phyloP scores from a whole-genome alignment of 2,329 filamentous ascomycete species.

The Pseudocercospora eumusae region DNA sequence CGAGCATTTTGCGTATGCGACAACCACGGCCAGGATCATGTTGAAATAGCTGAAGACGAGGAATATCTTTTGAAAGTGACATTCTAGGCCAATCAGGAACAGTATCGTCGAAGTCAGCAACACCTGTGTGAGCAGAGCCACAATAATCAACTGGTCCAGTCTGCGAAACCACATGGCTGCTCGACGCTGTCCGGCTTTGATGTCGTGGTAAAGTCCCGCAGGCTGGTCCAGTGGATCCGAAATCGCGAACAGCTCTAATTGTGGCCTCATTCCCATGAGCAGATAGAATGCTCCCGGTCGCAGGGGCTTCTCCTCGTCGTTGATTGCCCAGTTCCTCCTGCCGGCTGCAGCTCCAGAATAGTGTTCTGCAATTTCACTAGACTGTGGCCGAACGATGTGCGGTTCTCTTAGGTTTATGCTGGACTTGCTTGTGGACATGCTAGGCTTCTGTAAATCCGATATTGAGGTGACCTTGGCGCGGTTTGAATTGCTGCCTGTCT shows the following conservation, averaged over 20 bases:
- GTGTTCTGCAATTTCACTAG: neutral
- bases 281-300: neutral
- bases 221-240: neutral
- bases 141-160: neutral
- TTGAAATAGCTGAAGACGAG: neutral
- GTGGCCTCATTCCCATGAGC: neutral
- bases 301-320: neutral
- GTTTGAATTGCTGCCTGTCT: neutral
- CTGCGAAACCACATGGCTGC: neutral
- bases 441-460: neutral
- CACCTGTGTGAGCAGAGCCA: conserved; percentile 17
- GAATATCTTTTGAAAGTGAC: neutral
- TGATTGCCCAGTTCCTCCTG: neutral
- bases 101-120: conserved; percentile 21
- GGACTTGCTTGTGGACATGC: neutral
- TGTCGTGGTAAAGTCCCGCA: conserved; percentile 1
- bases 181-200: neutral
- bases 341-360: neutral
- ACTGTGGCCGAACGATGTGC: neutral
- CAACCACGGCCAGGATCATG: neutral
- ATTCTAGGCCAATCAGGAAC: conserved; percentile 12
- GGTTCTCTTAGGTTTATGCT: neutral
- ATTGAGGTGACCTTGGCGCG: conserved; percentile 1
- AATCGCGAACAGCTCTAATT: neutral
- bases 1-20: neutral